Evolutionary conservation across 805 yeast genomes (phyloP).

Genomic region (Cyberlindnera veronae): DNA sequence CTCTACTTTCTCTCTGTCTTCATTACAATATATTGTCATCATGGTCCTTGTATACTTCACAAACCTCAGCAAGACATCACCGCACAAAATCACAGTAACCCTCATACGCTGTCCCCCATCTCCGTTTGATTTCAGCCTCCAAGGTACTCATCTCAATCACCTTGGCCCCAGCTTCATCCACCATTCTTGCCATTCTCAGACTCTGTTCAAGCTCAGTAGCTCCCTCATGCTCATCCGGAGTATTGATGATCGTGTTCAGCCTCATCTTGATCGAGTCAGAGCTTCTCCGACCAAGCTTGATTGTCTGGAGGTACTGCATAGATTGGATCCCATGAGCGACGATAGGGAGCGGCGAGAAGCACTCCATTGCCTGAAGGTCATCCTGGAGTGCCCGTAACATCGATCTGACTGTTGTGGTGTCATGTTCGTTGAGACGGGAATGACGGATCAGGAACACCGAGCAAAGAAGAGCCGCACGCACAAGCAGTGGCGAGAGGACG

Average conservation of each 20-base stretch:
- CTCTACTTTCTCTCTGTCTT: no score
- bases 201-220: slow-evolving; percentile 4
- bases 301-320: slow-evolving; percentile 1
- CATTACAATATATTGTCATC: no score
- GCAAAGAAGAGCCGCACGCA: slow-evolving; percentile 5
- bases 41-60: no score
- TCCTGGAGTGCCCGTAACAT: background rate
- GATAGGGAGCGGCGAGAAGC: slow-evolving; percentile 9
- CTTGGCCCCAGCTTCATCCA: background rate
- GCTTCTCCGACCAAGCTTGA: slow-evolving; percentile 2
- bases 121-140: background rate
- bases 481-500: slow-evolving; percentile 8
- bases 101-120: slow-evolving; percentile 4
- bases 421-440: slow-evolving; percentile 1
- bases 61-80: no score
- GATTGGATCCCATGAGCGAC: slow-evolving; percentile 1
- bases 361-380: slow-evolving; percentile 11
- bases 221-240: slow-evolving; percentile 1
- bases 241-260: slow-evolving; percentile 9
- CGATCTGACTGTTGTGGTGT: background rate
- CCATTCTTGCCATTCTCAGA: slow-evolving; percentile 2
- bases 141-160: background rate
- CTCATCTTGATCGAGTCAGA: slow-evolving; percentile 10
- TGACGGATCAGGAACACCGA: slow-evolving; percentile 5
- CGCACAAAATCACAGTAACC: slow-evolving; percentile 8